A percentile compares a stretch with the other conserved stretches of the same genome.
Conservation (phyloP, 108 stramenopile species). For the Cylindrotheca closterium region DNA sequence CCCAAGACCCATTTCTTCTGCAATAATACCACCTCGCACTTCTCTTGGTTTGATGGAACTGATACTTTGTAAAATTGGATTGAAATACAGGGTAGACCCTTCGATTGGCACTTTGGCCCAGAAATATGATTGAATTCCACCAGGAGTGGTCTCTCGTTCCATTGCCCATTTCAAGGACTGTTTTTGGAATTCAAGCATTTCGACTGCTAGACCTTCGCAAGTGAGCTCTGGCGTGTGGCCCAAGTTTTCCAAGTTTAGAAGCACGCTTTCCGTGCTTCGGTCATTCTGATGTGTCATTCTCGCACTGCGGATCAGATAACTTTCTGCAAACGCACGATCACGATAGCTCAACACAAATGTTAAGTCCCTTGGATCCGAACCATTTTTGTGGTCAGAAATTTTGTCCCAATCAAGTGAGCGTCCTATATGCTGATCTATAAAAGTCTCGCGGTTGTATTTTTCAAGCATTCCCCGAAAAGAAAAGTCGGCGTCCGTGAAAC, state of each 20-base stretch:
- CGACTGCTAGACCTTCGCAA: conserved; percentile 34
- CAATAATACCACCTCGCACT: conserved; percentile 47
- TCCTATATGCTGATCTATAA: too few species aligned
- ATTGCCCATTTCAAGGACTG: conserved; percentile 44
- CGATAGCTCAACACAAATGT: neutral
- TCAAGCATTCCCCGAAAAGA: too few species aligned
- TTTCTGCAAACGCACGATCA: neutral
- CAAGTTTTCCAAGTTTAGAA: conserved; percentile 40
- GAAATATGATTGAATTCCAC: conserved; percentile 33
- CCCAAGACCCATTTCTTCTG: conserved; percentile 45
- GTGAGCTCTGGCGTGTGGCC: conserved; percentile 28
- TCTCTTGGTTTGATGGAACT: conserved; percentile 7
- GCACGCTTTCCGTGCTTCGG: conserved; percentile 2
- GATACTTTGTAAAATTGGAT: conserved; percentile 27
- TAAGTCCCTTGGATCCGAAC: neutral
- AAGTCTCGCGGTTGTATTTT: too few species aligned
- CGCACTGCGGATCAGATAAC: neutral
- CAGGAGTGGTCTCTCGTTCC: conserved; percentile 33
- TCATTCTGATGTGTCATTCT: neutral
- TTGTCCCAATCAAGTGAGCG: too few species aligned
- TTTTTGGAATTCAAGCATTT: conserved; percentile 42
- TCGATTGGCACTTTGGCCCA: conserved; percentile 38
- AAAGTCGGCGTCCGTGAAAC: neutral
- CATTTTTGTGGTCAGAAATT: neutral
- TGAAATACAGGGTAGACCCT: conserved; percentile 24